phyloP scores from a whole-genome alignment of 2,329 filamentous ascomycete genomes.

The Epicoccum nigrum region DNA sequence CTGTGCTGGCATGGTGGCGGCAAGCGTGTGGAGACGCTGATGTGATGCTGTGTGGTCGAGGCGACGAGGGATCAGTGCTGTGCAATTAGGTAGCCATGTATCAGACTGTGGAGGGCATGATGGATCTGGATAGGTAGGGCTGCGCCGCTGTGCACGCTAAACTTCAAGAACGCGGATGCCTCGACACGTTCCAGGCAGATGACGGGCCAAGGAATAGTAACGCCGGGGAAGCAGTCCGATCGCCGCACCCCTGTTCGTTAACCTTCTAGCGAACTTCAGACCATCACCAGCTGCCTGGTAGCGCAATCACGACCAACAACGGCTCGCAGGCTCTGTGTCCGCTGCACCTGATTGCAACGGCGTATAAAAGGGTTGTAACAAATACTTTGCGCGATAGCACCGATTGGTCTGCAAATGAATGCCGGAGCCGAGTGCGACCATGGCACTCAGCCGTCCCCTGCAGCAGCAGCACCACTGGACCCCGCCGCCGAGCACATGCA shows the following conservation, averaged over 20 bases:
- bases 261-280: background rate
- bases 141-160: conserved; percentile 30
- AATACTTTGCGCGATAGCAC: conserved; percentile 2
- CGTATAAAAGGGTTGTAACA: background rate
- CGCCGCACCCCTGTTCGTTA: conserved; percentile 4
- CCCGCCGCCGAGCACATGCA: background rate
- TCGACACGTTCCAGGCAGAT: conserved; percentile 25
- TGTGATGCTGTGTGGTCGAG: conserved; percentile 19
- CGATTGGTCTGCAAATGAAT: background rate
- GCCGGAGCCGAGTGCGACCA: background rate
- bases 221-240: conserved; percentile 4
- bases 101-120: conserved; percentile 27
- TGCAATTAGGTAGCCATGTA: conserved; percentile 26
- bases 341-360: conserved; percentile 1
- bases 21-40: conserved; percentile 4
- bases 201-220: conserved; percentile 15
- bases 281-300: conserved; percentile 4
- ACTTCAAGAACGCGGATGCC: conserved; percentile 23
- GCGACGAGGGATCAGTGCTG: conserved; percentile 29
- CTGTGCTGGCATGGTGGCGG: conserved; percentile 60
- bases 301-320: background rate
- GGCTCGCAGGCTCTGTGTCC: conserved; percentile 3
- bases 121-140: conserved; percentile 20
- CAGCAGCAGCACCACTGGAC: background rate
- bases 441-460: conserved; percentile 4